A percentile compares a stretch with the other conserved stretches of the same genome.
Evolutionary conservation across 2,329 filamentous ascomycete genomes (phyloP).

Genomic region (Aspergillus oerlinghausenensis): DNA sequence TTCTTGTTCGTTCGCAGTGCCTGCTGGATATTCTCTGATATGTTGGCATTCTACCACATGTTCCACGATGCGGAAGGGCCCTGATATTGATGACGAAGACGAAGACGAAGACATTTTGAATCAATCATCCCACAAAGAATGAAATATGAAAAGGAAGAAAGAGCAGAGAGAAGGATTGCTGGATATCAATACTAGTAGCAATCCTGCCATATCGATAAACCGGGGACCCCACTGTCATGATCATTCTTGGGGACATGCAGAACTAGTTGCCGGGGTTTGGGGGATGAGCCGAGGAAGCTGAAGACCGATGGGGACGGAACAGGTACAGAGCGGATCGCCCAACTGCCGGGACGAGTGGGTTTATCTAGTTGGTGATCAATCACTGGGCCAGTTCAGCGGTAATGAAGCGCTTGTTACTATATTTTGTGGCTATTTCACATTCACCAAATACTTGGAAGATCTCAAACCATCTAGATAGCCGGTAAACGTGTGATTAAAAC

Average conservation of each 20-base stretch:
- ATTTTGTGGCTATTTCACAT: background rate
- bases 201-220: background rate
- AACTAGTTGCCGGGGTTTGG: constrained; percentile 13
- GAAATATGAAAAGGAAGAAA: background rate
- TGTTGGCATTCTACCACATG: constrained; percentile 71
- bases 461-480: background rate
- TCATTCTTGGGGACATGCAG: constrained; percentile 13
- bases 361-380: background rate
- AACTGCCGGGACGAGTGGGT: background rate
- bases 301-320: background rate
- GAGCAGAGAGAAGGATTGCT: background rate
- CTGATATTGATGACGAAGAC: constrained; percentile 44
- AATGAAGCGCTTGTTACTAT: background rate
- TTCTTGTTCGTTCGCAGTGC: constrained; percentile 68
- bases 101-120: constrained; percentile 27
- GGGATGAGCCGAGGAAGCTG: constrained; percentile 3
- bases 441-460: background rate
- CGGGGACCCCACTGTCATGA: background rate
- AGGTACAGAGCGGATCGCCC: background rate
- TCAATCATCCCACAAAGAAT: background rate
- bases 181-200: background rate
- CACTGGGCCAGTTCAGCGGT: background rate
- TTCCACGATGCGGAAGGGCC: constrained; percentile 57
- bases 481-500: too few relatives aligned
- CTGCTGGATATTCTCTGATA: constrained; percentile 74